Base-by-base conservation (phyloP, 345 rosid species). In the Salix suchowensis region DNA sequence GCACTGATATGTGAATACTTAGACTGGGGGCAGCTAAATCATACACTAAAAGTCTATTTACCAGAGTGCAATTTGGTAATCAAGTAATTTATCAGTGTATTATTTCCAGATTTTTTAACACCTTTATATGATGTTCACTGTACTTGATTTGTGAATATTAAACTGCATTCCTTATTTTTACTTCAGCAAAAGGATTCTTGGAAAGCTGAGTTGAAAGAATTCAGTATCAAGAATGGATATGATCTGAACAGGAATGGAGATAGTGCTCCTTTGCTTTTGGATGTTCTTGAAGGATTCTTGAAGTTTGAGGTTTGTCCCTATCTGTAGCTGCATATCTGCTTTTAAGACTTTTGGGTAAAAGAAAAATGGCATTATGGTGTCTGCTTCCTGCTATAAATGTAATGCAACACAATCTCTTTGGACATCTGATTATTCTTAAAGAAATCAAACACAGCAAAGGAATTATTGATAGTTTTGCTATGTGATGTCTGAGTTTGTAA, bases 21-120 rank as follows among this genome's bases (percentile, higher is more conserved):
- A 73, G 98, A 96, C 82, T 93, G 98, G 98, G 99, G 98, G 1
- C 92, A 96, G 54, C 95, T 96, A 15, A 93, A 92, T 71, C 97
- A 93, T 81, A 82, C 97, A 0, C 87, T 89, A 73, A 93, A 92
- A 87, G 97, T 96, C 40, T 96, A 89, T 90, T 91, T 79, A 77
- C 98, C 98, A 4, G 98, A 96, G 79, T 91, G 97, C 82, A 96
- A 96, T 90, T 86, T 93, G 99, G 99, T 96, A 96, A 89, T 90
- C 80, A 74, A 73, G 84, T 85, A 84, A 78, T 73, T 80, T 60
- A 78, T 73, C 78, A 79, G 58, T 60, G 44, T 70, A 10, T 79
- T 65, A 24, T 70, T 44, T 67, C 37, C 8, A 76, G 18, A 55
- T 28, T 67, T 52, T 48, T 62, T 36, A 21, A 62, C 30, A 68